Conservation (phyloP, 768 basidiomycete species). For the Lactifluus echinatus region DNA sequence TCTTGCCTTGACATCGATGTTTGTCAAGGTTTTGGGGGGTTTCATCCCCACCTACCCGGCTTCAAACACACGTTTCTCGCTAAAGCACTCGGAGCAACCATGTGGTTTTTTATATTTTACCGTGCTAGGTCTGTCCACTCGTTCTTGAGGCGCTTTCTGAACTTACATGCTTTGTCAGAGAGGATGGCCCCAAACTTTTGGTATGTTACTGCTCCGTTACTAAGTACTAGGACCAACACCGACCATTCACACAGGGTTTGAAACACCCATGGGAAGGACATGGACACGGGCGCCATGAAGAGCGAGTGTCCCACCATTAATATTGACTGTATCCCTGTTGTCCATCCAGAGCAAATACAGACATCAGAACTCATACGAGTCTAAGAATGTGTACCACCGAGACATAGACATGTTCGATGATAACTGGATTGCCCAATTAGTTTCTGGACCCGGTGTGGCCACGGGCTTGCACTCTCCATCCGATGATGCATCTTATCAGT, state of each 20-base stretch:
- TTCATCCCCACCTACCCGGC: constrained; percentile 81
- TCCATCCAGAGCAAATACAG: background rate
- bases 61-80: constrained; percentile 68
- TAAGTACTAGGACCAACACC: background rate
- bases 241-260: constrained; percentile 24
- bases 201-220: constrained; percentile 19
- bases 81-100: constrained; percentile 81
- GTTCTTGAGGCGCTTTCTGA: background rate
- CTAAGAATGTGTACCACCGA: too few species aligned
- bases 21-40: constrained; percentile 63
- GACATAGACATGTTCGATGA: too few species aligned
- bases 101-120: constrained; percentile 99
- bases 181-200: constrained; percentile 32
- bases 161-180: constrained; percentile 25
- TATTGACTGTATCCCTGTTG: background rate
- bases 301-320: constrained; percentile 34
- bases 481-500: too few species aligned
- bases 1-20: background rate
- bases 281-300: constrained; percentile 36
- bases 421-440: too few species aligned
- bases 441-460: too few species aligned
- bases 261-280: constrained; percentile 60
- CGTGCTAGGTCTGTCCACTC: constrained; percentile 64
- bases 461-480: too few species aligned
- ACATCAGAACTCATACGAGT: background rate